Evolutionary conservation across 495 filamentous ascomycete species (phyloP).

Genomic region (Chaetomium tenue): DNA sequence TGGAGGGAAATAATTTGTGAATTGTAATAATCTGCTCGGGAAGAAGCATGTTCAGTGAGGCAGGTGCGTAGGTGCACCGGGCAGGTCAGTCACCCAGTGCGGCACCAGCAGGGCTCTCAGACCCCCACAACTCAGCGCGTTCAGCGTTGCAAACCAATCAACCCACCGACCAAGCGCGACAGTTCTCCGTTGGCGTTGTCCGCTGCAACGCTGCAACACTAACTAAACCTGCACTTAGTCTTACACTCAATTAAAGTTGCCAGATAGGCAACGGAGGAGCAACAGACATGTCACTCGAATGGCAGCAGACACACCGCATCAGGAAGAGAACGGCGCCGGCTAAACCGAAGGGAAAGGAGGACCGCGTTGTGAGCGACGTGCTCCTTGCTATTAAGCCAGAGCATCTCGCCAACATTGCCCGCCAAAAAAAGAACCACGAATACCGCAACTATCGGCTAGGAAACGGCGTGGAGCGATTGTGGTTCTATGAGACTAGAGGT

Average conservation of each 20-base stretch:
- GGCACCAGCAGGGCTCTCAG: too few species aligned
- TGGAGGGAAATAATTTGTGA: too few species aligned
- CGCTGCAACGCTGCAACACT: too few species aligned
- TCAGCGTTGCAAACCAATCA: too few species aligned
- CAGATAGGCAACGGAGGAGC: background rate
- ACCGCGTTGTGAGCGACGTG: conserved; percentile 11
- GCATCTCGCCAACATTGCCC: conserved; percentile 17
- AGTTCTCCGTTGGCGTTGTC: too few species aligned
- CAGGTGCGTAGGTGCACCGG: too few species aligned
- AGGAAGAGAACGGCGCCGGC: background rate
- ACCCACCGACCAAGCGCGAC: too few species aligned
- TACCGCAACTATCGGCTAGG: conserved; percentile 14
- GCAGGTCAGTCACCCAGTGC: too few species aligned
- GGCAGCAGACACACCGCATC: background rate
- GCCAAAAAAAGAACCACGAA: conserved; percentile 17
- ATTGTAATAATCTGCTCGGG: too few species aligned
- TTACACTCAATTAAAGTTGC: background rate
- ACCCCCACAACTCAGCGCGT: too few species aligned
- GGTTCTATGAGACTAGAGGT: conserved; percentile 12
- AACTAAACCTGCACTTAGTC: too few species aligned
- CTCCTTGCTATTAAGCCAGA: conserved; percentile 10
- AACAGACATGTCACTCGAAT: background rate
- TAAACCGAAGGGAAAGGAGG: background rate
- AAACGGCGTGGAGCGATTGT: conserved; percentile 4
- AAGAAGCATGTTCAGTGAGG: too few species aligned